Percentiles rank a stretch among this genome's conserved stretches.
Conservation (phyloP, 176 grass and related monocot species). For the Triticum monococcum region DNA sequence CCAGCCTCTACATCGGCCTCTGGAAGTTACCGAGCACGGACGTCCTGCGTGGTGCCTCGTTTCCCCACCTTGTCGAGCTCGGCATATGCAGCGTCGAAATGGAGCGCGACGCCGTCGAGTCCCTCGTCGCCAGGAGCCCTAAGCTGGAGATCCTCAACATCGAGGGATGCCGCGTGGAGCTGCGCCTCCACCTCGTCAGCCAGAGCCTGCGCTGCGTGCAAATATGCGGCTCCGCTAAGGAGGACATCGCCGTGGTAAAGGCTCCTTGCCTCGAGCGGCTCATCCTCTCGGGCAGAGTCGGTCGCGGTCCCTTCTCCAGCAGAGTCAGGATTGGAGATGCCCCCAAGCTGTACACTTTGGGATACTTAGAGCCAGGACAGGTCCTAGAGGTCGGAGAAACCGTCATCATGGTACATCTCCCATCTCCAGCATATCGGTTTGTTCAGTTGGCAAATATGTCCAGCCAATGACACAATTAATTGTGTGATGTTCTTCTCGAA, state of each 20-base stretch:
- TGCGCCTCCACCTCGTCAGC: neutral
- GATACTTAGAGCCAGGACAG: neutral
- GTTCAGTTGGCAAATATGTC: too few species aligned
- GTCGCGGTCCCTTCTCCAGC: neutral
- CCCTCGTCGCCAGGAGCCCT: neutral
- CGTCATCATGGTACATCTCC: neutral
- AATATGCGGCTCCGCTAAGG: neutral
- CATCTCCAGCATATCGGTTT: neutral
- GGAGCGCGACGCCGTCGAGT: too few species aligned
- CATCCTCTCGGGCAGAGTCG: neutral
- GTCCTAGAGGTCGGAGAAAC: neutral
- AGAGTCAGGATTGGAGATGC: constrained; percentile 7
- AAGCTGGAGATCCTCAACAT: neutral
- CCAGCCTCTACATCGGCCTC: too few species aligned
- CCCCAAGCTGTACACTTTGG: neutral
- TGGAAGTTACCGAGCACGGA: too few species aligned
- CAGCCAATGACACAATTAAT: neutral
- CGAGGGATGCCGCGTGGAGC: neutral
- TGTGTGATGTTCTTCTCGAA: too few species aligned
- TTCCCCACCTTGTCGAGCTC: too few species aligned
- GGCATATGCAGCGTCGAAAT: too few species aligned
- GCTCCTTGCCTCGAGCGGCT: neutral
- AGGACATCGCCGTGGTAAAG: neutral
- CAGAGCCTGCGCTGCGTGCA: neutral
- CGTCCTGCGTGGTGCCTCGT: too few species aligned